Evolutionary conservation across 345 rosid genomes (phyloP).

Genomic region (Eucalyptus erythrocorys): DNA sequence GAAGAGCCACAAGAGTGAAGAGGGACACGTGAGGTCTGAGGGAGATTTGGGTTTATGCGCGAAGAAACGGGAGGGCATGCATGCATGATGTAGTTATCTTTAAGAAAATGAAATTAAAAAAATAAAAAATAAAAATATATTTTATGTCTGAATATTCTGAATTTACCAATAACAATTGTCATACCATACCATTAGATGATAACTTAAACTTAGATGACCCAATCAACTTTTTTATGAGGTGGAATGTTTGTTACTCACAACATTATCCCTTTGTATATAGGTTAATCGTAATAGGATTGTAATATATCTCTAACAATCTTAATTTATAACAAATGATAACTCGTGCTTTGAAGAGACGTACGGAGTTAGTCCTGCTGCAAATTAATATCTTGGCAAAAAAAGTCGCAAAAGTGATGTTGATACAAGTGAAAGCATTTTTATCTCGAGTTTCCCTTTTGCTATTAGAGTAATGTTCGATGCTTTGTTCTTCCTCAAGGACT

Average conservation of each 20-base stretch:
- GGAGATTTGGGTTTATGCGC: no score
- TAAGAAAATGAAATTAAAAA: no score
- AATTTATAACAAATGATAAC: background rate
- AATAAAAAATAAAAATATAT: no score
- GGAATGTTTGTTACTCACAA: no score
- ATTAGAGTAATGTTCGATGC: background rate
- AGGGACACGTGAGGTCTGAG: no score
- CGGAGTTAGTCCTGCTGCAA: background rate
- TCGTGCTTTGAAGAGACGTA: background rate
- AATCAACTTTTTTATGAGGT: no score
- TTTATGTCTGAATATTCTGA: background rate
- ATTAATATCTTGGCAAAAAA: background rate
- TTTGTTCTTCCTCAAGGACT: background rate
- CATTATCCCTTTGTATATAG: background rate
- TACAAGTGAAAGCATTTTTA: no score
- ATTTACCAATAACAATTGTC: background rate
- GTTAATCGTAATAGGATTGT: background rate
- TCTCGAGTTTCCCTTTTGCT: background rate
- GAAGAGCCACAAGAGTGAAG: no score
- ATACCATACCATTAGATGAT: background rate
- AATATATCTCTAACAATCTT: background rate
- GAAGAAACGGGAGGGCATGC: no score
- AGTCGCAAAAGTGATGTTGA: background rate
- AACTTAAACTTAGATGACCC: background rate
- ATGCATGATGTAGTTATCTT: no score